Percentiles rank a stretch among this genome's conserved stretches.
phyloP scores from a whole-genome alignment of 2,329 filamentous ascomycete genomes.

The Geosmithia flava region DNA sequence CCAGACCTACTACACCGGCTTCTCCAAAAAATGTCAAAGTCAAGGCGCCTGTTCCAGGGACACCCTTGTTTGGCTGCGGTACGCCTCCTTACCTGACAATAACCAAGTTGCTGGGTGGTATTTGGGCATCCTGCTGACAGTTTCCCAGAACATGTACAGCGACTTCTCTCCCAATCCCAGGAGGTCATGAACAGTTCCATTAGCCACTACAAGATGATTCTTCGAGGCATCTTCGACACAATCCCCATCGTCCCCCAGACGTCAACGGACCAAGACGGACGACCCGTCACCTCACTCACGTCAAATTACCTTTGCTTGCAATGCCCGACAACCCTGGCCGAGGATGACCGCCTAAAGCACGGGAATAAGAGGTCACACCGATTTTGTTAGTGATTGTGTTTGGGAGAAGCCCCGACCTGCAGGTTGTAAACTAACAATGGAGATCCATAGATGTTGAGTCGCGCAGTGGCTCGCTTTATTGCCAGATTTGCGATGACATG shows the following conservation, averaged over 20 bases:
- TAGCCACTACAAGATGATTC: slow-evolving; percentile 58
- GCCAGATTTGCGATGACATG: slow-evolving; percentile 71
- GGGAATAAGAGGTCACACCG: slow-evolving; percentile 57
- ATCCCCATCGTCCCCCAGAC: slow-evolving; percentile 54
- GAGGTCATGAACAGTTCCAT: slow-evolving; percentile 57
- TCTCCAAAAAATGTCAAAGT: slow-evolving; percentile 46
- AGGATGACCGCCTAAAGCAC: slow-evolving; percentile 54
- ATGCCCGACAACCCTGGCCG: slow-evolving; percentile 56
- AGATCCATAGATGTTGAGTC: slow-evolving; percentile 62
- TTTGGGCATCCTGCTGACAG: slow-evolving; percentile 10
- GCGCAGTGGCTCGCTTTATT: slow-evolving; percentile 61
- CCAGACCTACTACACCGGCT: slow-evolving; percentile 34
- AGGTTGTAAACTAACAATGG: slow-evolving; percentile 10
- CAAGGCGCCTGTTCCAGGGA: slow-evolving; percentile 45
- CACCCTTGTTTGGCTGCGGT: slow-evolving; percentile 54
- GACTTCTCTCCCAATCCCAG: slow-evolving; percentile 47
- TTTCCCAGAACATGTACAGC: slow-evolving; percentile 57
- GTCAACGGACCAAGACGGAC: slow-evolving; percentile 43
- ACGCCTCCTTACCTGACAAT: slow-evolving; percentile 13
- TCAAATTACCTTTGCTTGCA: slow-evolving; percentile 63
- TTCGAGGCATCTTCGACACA: slow-evolving; percentile 58
- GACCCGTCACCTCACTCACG: slow-evolving; percentile 47
- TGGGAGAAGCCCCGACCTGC: background rate
- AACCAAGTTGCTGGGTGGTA: slow-evolving; percentile 1
- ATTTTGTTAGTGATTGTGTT: slow-evolving; percentile 48